Evolutionary conservation across 106 monocot genomes (phyloP).

Genomic region (Dioscorea dumetorum): DNA sequence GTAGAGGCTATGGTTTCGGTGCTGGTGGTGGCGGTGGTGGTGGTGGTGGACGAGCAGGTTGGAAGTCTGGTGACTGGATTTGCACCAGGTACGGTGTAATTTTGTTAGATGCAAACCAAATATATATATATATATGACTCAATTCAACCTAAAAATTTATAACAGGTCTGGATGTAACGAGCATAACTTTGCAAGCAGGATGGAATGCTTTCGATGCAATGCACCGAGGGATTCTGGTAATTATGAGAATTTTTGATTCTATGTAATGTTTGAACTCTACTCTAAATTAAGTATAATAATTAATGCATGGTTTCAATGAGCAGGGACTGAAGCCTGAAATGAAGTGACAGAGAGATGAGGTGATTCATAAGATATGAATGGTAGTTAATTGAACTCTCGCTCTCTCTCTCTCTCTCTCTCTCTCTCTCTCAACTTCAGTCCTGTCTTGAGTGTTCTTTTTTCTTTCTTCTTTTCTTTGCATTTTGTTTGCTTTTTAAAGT

Average conservation of each 20-base stretch:
- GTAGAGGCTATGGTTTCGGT: conserved; percentile 27
- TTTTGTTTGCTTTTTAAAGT: background rate
- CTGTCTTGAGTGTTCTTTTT: background rate
- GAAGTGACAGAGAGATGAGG: background rate
- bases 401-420: too few species aligned
- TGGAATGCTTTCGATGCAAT: conserved; percentile 11
- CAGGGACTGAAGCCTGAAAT: conserved; percentile 21
- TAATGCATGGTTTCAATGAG: background rate
- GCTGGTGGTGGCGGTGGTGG: conserved; percentile 23
- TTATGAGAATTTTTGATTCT: background rate
- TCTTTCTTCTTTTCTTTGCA: background rate
- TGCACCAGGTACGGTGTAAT: conserved; percentile 88
- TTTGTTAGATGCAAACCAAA: conserved; percentile 71
- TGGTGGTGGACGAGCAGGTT: conserved; percentile 41
- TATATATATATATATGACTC: background rate
- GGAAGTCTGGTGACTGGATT: conserved; percentile 97
- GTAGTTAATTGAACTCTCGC: background rate
- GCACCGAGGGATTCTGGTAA: conserved; percentile 1
- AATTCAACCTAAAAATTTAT: background rate
- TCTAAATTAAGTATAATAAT: background rate
- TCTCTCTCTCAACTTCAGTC: background rate
- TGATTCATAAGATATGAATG: background rate
- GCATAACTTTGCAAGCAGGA: conserved; percentile 12
- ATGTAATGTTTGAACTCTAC: background rate
- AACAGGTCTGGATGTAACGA: conserved; percentile 6